Conservation (phyloP, 495 filamentous ascomycete species). For the Penicillium paradoxum region DNA sequence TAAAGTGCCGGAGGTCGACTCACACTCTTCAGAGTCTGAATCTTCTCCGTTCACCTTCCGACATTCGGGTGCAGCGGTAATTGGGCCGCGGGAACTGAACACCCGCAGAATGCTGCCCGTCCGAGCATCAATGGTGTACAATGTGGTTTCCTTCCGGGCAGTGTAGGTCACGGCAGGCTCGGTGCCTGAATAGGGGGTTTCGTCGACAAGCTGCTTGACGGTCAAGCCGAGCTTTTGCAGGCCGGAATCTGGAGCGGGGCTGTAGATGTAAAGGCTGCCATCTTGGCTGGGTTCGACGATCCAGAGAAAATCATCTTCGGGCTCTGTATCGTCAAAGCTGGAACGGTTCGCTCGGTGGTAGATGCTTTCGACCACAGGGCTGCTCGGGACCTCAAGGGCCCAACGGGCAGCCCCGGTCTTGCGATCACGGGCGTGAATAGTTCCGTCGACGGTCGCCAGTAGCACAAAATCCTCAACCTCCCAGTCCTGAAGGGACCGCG, state of each 20-base stretch:
- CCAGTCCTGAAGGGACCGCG: constrained; percentile 97
- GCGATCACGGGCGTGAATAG: constrained; percentile 86
- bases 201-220: constrained; percentile 73
- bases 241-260: constrained; percentile 54
- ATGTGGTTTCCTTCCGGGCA: constrained; percentile 71
- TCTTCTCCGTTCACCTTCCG: constrained; percentile 56
- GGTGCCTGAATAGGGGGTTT: constrained; percentile 60
- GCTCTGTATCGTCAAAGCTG: constrained; percentile 48
- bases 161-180: constrained; percentile 73
- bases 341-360: constrained; percentile 74
- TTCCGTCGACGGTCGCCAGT: constrained; percentile 98
- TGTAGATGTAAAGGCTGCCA: constrained; percentile 85
- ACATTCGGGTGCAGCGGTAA: constrained; percentile 46
- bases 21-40: constrained; percentile 65
- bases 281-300: constrained; percentile 89
- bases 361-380: constrained; percentile 83
- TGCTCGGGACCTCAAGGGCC: constrained; percentile 70
- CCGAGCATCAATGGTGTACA: constrained; percentile 78
- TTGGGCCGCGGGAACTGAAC: constrained; percentile 55
- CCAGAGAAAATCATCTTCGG: constrained; percentile 86
- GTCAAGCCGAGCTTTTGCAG: constrained; percentile 62
- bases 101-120: constrained; percentile 67
- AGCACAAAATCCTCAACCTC: constrained; percentile 99
- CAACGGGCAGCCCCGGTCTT: constrained; percentile 78
- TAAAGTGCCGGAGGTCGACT: constrained; percentile 62